Base-by-base conservation (phyloP, 106 monocot genomes). In the Agapanthus africanus region DNA sequence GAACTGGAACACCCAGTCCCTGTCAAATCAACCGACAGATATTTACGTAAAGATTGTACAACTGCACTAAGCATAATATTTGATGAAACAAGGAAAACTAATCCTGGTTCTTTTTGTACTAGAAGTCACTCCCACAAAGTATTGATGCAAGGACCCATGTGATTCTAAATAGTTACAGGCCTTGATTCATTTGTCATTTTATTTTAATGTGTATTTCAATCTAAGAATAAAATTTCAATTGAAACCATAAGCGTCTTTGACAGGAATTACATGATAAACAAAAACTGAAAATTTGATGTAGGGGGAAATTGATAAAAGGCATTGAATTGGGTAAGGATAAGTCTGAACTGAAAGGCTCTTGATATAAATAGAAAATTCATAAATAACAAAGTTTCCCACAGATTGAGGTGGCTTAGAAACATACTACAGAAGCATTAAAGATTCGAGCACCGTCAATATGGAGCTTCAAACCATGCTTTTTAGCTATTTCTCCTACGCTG, bases 361-460 rank as follows among this genome's bases (percentile, higher is more conserved):
- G 34, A 34, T 54, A 30, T 37, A 5, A 35, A 35, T 21, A 16
- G 0, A 0, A 37, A 21, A 5, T 47, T 22, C 7, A 30, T 32
- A 34, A 23, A n/a, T 21, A 30, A 64, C 50, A 54, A 51, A 7
- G 6, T 11, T 36, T 59, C 15, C 13, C 39, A 18, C 4, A 56
- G 0, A 33, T 49, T 31, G 4, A 34, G 68, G 4, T n/a, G n/a
- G 13, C 44, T 30, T 13, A 70, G 36, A 69, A 64, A 82, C 91
- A 79, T 70, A 97, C 97, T 57, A 76, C 83, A 67, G 97, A 88
- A 70, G 95, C 95, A 79, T 92, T 92, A 72, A 97, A 97, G 36
- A 97, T 99, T 67, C 97, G 93, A 23, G 97, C 92, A 65, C 97
- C 97, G 72, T 99, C 92, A 61, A 99, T 90, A 59, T 99, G 97